phyloP scores from a whole-genome alignment of 331 rosid genomes.

The Erythrophleum ivorense region DNA sequence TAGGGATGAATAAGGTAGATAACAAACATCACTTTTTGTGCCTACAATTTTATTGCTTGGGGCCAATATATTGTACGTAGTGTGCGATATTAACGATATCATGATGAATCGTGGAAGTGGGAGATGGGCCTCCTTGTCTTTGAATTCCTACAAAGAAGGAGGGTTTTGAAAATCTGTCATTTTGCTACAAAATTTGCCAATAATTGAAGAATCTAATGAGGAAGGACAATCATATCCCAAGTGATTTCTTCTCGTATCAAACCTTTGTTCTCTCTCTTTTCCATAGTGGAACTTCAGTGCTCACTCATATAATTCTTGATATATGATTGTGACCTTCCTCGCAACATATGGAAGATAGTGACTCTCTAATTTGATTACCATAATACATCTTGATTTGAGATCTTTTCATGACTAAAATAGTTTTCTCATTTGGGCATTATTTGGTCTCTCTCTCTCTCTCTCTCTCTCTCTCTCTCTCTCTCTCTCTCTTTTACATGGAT shows the following conservation, averaged over 20 bases:
- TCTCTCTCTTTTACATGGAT: slow-evolving; percentile 6
- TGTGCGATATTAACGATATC: slow-evolving; percentile 25
- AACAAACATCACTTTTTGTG: slow-evolving; percentile 46
- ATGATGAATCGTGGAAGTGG: slow-evolving; percentile 39
- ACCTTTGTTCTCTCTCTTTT: slow-evolving; percentile 34
- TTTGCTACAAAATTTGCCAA: slow-evolving; percentile 43
- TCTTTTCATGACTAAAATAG: slow-evolving; percentile 38
- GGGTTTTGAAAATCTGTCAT: slow-evolving; percentile 39
- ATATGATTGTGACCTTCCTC: slow-evolving; percentile 42
- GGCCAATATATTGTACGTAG: not conserved
- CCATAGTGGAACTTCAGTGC: slow-evolving; percentile 53
- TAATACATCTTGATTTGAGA: slow-evolving; percentile 34
- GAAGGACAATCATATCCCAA: slow-evolving; percentile 7
- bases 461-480: slow-evolving; percentile 23
- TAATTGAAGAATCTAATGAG: slow-evolving; percentile 39
- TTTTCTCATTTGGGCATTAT: slow-evolving; percentile 56
- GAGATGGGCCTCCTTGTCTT: slow-evolving; percentile 49
- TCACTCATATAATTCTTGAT: slow-evolving; percentile 42
- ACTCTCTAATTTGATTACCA: slow-evolving; percentile 38
- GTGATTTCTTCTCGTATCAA: slow-evolving; percentile 40
- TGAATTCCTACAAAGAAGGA: slow-evolving; percentile 44
- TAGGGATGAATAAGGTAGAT: slow-evolving; percentile 41
- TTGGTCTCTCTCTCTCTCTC: slow-evolving; percentile 34
- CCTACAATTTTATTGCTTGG: slow-evolving; percentile 27
- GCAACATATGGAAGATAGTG: slow-evolving; percentile 42